Base-by-base conservation (phyloP, 176 grass and related monocot species). In the Tillandsia fasciculata region DNA sequence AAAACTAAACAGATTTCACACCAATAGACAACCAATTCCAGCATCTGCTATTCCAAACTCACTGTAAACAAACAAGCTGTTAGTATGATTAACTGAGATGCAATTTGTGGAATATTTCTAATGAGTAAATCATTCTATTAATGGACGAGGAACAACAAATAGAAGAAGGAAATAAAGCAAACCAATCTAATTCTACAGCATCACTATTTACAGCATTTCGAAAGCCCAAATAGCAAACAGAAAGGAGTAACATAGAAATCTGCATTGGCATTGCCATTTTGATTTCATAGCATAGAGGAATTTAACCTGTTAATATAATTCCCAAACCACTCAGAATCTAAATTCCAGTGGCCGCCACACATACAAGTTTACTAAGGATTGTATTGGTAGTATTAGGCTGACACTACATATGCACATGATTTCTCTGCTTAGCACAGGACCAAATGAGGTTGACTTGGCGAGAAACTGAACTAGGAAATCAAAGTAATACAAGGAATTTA, bases 101-200 rank as follows among this genome's bases (percentile, higher is more conserved):
- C 33, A 42, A 42, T 14, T 11, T 33, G 61, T 12, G 9, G 52
- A 26, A 70, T 27, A n/a, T 24, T 26, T 26, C 28, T 51, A 13
- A 53, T 23, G 8, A 5, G 26, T 14, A 67, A 67, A 47, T 20
- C 14, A 59, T 14, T n/a, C 7, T 20, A n/a, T 9, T 1, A 20
- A 14, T 20, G 54, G 9, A 20, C 54, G 15, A 20, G 18, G 7
- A 20, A 59, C 13, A 59, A 59, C 54, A 14, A 59, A 9, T 9
- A 59, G 54, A 59, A 59, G 18, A 59, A 14, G 18, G 54, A 59
- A 59, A 59, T 59, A 59, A 59, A 59, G 13, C 18, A 59, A 57
- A n/a, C 54, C 18, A 59, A 14, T 59, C 13, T 14, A 9, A 59
- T 42, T 42, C 33, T 42, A 5, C 5, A 42, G 33, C 33, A 42